Evolutionary conservation across 176 grass and related monocot species (phyloP).

Genomic region (barley (Hordeum vulgare)): MorexV3_pseudomolecules_assembly NC_058523.1:16902067-16902566

Average conservation of each 20-base stretch:
- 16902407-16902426: constrained; percentile 90
- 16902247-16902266: neutral
- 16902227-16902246: neutral
- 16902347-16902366: constrained; percentile 90
- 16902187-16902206: neutral
- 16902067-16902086: neutral
- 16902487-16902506: constrained; percentile 69
- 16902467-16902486: constrained; percentile 74
- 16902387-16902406: constrained; percentile 92
- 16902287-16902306: neutral
- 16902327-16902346: constrained; percentile 28
- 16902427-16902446: constrained; percentile 64
- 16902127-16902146: neutral
- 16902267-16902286: neutral
- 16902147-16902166: neutral
- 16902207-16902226: neutral
- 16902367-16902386: constrained; percentile 93
- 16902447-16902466: constrained; percentile 71
- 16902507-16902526: constrained; percentile 78
- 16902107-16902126: neutral
- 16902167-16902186: neutral
- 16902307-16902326: neutral
- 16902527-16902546: constrained; percentile 93
- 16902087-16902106: neutral
- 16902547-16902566: constrained; percentile 79